These are phyloP conservation scores for Pseudotsuga menziesii DNA, from an alignment of 75 land plant genomes.

Conservation along the genomic window DNA sequence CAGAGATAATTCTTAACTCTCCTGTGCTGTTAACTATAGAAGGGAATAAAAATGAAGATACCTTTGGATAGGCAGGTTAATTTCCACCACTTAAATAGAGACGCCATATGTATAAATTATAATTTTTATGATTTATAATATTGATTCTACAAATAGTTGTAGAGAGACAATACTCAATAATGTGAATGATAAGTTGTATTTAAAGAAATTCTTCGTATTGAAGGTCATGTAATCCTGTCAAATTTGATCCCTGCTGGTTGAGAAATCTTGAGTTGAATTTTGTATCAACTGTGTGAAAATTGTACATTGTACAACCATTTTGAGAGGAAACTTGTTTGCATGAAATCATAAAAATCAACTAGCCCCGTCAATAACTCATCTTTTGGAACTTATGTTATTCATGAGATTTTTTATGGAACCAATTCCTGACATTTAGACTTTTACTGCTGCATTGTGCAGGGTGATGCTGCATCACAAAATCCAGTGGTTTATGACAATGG, in stretches of 20 bases:
- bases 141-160: background rate
- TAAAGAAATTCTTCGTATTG: background rate
- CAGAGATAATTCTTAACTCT: background rate
- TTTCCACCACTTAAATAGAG: background rate
- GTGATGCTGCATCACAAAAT: slow-evolving; percentile 79
- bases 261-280: background rate
- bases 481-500: slow-evolving; percentile 94
- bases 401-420: background rate
- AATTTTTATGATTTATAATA: background rate
- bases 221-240: background rate
- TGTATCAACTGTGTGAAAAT: background rate
- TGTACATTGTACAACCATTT: background rate
- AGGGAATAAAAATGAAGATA: background rate
- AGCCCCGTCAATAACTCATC: background rate
- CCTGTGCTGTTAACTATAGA: background rate
- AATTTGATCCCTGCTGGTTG: background rate
- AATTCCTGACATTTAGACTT: background rate
- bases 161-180: background rate
- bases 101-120: background rate
- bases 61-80: background rate
- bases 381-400: background rate
- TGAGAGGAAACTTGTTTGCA: background rate
- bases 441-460: slow-evolving; percentile 30
- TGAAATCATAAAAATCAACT: slow-evolving; percentile 1
- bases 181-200: background rate